Base-by-base conservation (phyloP, 805 yeast species). In the Barnettozyma populi region DNA sequence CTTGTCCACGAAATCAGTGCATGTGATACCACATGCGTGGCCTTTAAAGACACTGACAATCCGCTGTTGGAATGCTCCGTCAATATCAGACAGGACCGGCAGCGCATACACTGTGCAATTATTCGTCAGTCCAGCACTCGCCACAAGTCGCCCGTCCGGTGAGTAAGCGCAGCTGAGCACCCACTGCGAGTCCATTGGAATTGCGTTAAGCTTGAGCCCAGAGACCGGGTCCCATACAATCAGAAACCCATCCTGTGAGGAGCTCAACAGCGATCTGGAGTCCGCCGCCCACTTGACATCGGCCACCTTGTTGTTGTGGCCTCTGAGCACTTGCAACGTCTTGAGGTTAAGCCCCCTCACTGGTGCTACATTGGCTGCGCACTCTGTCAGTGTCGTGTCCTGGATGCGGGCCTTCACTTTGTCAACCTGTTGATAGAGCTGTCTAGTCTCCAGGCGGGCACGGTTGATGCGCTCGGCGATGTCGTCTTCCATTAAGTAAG, bases 241-340 rank as follows among this genome's bases (percentile, higher is more conserved):
- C 71, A 89, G 71, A 59, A 79, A 85, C 2, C 96, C 96, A 65
- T 90, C 97, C 61, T 87, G 96, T 23, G 92, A 82, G 0, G 88
- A 89, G 43, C 89, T 78, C 8, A 89, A 64, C 2, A 90, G 59
- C 40, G 73, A 74, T 40, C 67, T 64, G n/a, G 86, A 75, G 59
- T 83, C 82, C 1, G 70, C 62, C 46, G 80, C 75, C 95, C 96
- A 86, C 45, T 79, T 71, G 48, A 86, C 69, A 49, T 80, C 79
- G 8, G 82, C 74, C 19, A 90, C 76, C 60, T 90, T 89, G 60
- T 81, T 84, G 54, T 77, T 78, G 61, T 90, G 97, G 2, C 74
- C 75, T 48, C 60, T 66, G n/a, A 71, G 55, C 2, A 68, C 57
- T 6, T 71, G 61, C 0, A 76, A 56, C 3, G 70, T 67, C 46